phyloP scores from a whole-genome alignment of 73 alveolate species.

The Stentor coeruleus region DNA sequence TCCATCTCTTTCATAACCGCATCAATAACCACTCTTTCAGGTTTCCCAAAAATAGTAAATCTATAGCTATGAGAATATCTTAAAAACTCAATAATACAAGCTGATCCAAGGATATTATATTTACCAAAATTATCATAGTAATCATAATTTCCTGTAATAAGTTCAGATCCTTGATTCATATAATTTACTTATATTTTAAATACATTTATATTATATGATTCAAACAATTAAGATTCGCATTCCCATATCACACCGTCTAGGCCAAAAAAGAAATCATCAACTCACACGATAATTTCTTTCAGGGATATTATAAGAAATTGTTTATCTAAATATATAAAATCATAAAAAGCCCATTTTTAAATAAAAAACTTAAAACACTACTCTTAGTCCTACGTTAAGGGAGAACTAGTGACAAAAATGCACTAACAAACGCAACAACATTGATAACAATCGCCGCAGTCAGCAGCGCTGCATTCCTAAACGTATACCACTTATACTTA shows the following conservation, averaged over 20 bases:
- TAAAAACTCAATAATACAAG: background rate
- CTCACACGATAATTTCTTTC: no score
- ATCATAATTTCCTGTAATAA: background rate
- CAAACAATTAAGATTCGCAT: background rate
- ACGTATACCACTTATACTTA: background rate
- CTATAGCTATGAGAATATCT: background rate
- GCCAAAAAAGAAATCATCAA: background rate
- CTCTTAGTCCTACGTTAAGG: no score
- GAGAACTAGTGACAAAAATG: background rate
- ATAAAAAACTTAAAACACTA: no score
- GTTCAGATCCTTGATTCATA: background rate
- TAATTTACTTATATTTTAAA: background rate
- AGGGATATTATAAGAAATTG: no score
- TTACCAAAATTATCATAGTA: background rate
- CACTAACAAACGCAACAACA: background rate
- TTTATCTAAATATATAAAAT: no score
- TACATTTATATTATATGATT: background rate
- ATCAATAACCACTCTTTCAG: background rate
- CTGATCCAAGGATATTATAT: background rate
- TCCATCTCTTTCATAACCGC: slow-evolving; percentile 12
- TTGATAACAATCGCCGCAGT: background rate
- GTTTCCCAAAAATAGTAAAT: background rate
- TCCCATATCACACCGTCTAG: slow-evolving; percentile 15
- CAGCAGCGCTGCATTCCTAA: background rate
- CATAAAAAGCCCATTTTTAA: no score